phyloP scores from a whole-genome alignment of 148 eudicot genomes.

The Silene uniflora region DNA sequence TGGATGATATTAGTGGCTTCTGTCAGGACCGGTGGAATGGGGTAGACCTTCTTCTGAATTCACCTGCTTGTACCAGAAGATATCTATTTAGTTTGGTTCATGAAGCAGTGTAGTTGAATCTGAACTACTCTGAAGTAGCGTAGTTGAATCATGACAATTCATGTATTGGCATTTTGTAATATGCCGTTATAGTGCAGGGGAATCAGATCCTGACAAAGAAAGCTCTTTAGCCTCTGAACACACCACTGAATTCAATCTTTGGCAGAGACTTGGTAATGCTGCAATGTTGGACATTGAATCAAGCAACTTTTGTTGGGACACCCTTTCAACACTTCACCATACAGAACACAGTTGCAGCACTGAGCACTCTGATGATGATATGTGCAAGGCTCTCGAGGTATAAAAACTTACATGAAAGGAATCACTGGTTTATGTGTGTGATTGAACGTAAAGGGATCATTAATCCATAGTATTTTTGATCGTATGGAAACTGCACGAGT shows the following conservation, averaged over 20 bases:
- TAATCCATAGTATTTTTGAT: too few relatives aligned
- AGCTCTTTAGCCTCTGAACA: slow-evolving; percentile 47
- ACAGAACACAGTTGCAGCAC: slow-evolving; percentile 76
- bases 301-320: slow-evolving; percentile 77
- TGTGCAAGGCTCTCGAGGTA: slow-evolving; percentile 83
- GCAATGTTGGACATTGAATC: slow-evolving; percentile 83
- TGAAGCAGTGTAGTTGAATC: background rate
- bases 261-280: slow-evolving; percentile 91
- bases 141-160: background rate
- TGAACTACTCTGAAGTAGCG: too few relatives aligned
- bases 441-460: too few relatives aligned
- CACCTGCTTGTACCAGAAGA: background rate
- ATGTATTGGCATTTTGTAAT: slow-evolving; percentile 9
- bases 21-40: background rate
- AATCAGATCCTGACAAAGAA: slow-evolving; percentile 36
- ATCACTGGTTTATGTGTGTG: too few relatives aligned
- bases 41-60: background rate
- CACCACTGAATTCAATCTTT: slow-evolving; percentile 61
- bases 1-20: background rate
- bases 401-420: background rate
- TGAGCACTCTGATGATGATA: slow-evolving; percentile 88
- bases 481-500: too few relatives aligned
- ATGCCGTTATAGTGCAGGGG: slow-evolving; percentile 59
- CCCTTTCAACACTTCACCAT: slow-evolving; percentile 92
- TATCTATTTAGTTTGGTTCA: background rate